These are phyloP conservation scores for Xylariaceae sp. DNA, from an alignment of 2,329 filamentous ascomycete species.

Conservation along the genomic window DNA sequence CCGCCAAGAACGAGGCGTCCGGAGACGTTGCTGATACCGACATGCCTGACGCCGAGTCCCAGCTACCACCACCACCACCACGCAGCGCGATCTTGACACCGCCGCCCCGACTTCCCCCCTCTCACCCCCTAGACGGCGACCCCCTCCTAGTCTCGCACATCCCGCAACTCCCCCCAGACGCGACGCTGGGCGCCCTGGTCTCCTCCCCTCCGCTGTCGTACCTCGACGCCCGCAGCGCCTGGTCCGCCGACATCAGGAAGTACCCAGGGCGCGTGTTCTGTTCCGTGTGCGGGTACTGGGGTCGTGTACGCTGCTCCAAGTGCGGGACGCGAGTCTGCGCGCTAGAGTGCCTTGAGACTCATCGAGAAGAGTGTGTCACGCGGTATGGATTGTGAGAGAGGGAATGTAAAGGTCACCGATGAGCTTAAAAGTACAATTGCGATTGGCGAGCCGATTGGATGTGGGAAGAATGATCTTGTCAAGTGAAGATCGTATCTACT, in stretches of 20 bases:
- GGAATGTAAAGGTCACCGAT: background rate
- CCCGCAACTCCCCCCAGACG: conserved; percentile 53
- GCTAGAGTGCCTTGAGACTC: conserved; percentile 66
- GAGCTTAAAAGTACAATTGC: too few species aligned
- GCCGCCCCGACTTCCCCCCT: conserved; percentile 8
- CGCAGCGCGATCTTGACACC: conserved; percentile 21
- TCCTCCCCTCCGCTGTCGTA: conserved; percentile 63
- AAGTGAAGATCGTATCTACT: too few species aligned
- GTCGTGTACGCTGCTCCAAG: conserved; percentile 68
- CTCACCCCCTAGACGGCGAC: conserved; percentile 45
- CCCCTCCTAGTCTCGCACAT: conserved; percentile 55
- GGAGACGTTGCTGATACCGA: conserved; percentile 26
- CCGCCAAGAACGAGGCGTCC: background rate
- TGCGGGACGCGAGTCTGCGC: conserved; percentile 77
- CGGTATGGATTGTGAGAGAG: conserved; percentile 48
- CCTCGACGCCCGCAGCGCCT: conserved; percentile 51
- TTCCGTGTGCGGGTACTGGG: conserved; percentile 80
- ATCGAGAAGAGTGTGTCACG: conserved; percentile 67
- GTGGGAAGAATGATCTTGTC: too few species aligned
- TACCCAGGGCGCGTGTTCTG: conserved; percentile 66
- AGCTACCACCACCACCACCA: conserved; percentile 15
- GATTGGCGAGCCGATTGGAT: too few species aligned
- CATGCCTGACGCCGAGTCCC: conserved; percentile 34
- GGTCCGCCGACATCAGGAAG: conserved; percentile 23
- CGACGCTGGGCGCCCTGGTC: conserved; percentile 61